Evolutionary conservation across 345 rosid genomes (phyloP).

Genomic region (Hibiscus syriacus): DNA sequence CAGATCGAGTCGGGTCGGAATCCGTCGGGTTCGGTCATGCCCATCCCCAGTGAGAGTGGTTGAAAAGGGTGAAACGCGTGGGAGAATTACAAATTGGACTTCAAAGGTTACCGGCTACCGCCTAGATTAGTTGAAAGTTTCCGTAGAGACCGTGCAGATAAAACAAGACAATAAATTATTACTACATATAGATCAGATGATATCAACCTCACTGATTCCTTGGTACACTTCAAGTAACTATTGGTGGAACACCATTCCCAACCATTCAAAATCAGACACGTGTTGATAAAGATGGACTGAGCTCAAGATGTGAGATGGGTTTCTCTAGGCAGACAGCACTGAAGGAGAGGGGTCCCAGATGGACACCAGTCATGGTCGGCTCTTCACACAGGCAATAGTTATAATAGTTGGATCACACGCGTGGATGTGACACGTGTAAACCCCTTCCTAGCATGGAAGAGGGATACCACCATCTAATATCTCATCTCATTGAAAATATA

Average conservation of each 20-base stretch:
- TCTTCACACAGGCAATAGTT: background rate
- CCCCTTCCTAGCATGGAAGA: background rate
- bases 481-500: too few relatives aligned
- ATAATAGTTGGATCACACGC: background rate
- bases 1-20: too few relatives aligned
- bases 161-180: conserved; percentile 15
- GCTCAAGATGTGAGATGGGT: background rate
- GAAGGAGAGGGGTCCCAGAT: background rate
- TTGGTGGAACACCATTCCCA: background rate
- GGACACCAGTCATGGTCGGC: background rate
- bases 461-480: too few relatives aligned
- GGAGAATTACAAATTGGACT: background rate
- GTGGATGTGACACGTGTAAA: conserved; percentile 1
- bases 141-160: conserved; percentile 42
- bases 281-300: background rate
- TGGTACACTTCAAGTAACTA: background rate
- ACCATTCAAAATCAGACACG: background rate
- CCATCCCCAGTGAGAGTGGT: background rate
- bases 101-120: conserved; percentile 29
- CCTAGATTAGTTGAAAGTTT: conserved; percentile 10
- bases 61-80: conserved; percentile 29
- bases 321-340: background rate
- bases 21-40: too few relatives aligned
- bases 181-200: background rate
- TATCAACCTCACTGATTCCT: background rate